Base-by-base conservation (phyloP, 768 basidiomycete genomes). In the Clitopilus passeckerianus region DNA sequence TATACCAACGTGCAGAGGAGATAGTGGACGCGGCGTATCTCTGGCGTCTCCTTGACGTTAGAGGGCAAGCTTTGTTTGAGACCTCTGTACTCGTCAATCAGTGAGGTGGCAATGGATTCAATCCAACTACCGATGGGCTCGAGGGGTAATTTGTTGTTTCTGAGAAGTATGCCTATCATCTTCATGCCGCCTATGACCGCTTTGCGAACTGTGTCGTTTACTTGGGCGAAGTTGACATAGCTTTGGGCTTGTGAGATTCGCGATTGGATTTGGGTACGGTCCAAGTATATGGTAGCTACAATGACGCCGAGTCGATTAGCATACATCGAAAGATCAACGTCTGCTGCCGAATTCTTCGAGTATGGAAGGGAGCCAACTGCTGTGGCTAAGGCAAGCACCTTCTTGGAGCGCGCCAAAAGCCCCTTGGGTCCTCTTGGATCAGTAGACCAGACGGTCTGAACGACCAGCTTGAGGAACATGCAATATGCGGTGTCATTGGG, bases 271-370 rank as follows among this genome's bases (percentile, higher is more conserved):
- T 80, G 79, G 1, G 75, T 64, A 0, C 75, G 67, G 52, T 89
- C 84, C 50, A 97, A 80, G 64, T 86, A 81, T 44, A 90, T 78
- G 4, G 85, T 86, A 24, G 91, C 76, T 5, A 88, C 83, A 63
- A 90, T 76, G 10, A 90, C 86, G 54, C 82, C 84, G 65, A 91
- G 85, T 8, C 94, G 85, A 71, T 97, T 97, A 71, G 88, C 85
- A 34, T 96, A 77, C 80, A 86, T 86, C 0, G 91, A 89, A 1
- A 90, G 76, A 35, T 90, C 84, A 34, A 80, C 75, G 2, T 69
- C 61, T 0, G 77, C 73, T 0, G 87, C 85, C 5, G 82, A 82
- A 2, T 68, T 73, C 43, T 83, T 81, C 2, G 80, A 81, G 73
- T 89, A 90, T 1, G 85, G 78, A 6, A 93, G 79, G 2, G 86